Evolutionary conservation across 2,329 filamentous ascomycete species (phyloP).

Genomic region (Colletotrichum noveboracense): DNA sequence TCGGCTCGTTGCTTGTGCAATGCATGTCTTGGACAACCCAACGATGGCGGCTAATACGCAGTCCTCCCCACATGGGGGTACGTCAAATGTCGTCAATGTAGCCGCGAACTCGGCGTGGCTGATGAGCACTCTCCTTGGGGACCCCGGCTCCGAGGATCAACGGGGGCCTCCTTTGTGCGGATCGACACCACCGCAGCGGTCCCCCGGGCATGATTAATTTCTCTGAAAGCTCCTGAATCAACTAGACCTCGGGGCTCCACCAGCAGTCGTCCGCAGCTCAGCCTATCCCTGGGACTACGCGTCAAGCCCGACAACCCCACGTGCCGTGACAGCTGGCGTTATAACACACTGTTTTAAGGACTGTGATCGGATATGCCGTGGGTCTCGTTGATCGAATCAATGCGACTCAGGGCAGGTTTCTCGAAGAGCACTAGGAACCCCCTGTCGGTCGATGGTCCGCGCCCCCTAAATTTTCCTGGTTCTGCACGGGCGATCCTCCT

Average conservation of each 20-base stretch:
- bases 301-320: slow-evolving; percentile 2
- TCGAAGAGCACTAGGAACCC: not conserved
- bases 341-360: slow-evolving; percentile 8
- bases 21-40: not conserved
- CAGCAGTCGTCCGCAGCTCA: not conserved
- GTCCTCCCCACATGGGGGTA: not conserved
- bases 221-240: slow-evolving; percentile 17
- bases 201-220: not conserved
- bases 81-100: not conserved
- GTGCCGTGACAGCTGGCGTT: slow-evolving; percentile 7
- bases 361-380: not conserved
- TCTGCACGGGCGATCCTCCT: slow-evolving; percentile 9
- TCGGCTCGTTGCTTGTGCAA: slow-evolving; percentile 2
- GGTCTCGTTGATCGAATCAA: slow-evolving; percentile 1
- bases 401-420: not conserved
- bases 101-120: slow-evolving; percentile 1
- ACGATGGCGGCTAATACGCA: not conserved
- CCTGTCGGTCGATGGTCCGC: not conserved
- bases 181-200: slow-evolving; percentile 6
- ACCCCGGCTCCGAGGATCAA: not conserved
- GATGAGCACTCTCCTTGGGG: not conserved
- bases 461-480: not conserved
- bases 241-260: not conserved
- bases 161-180: not conserved
- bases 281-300: not conserved